Conservation (phyloP, 1,284 basidiomycete genomes). For the Malassezia pachydermatis region DNA sequence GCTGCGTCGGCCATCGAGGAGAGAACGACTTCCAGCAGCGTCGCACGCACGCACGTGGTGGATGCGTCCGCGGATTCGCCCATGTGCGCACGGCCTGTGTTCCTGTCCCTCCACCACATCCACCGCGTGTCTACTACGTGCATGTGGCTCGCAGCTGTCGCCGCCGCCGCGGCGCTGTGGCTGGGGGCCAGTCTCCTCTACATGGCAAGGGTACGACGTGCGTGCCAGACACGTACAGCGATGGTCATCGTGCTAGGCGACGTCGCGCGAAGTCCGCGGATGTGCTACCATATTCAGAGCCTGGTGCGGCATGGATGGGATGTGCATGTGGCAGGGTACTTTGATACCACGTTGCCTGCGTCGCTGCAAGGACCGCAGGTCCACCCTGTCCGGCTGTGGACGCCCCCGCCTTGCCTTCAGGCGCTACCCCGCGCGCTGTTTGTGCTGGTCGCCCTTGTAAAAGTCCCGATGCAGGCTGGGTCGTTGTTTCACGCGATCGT, state of each 20-base stretch:
- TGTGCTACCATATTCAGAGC: slow-evolving; percentile 96
- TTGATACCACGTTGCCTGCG: slow-evolving; percentile 27
- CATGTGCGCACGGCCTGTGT: too few relatives aligned
- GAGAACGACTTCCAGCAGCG: too few relatives aligned
- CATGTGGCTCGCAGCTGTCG: background rate
- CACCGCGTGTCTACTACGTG: background rate
- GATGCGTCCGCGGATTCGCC: too few relatives aligned
- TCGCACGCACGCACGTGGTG: too few relatives aligned
- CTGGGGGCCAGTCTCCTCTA: background rate
- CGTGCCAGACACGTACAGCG: slow-evolving; percentile 49
- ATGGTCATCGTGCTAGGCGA: slow-evolving; percentile 89
- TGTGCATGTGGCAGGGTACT: slow-evolving; percentile 74
- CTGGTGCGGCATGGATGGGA: slow-evolving; percentile 70
- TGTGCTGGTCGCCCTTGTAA: slow-evolving; percentile 65
- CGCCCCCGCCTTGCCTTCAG: slow-evolving; percentile 57
- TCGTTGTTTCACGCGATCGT: slow-evolving; percentile 35
- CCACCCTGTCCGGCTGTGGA: slow-evolving; percentile 53
- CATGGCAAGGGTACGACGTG: too few relatives aligned
- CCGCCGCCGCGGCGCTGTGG: background rate
- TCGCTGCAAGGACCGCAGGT: slow-evolving; percentile 23
- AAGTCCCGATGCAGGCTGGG: slow-evolving; percentile 53
- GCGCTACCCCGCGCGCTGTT: slow-evolving; percentile 58
- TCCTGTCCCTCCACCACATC: background rate
- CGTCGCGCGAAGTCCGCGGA: slow-evolving; percentile 84
- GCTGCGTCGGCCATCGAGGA: slow-evolving; percentile 5